Conservation (phyloP, 805 yeast genomes). For the Starmerella ratchasimensis region DNA sequence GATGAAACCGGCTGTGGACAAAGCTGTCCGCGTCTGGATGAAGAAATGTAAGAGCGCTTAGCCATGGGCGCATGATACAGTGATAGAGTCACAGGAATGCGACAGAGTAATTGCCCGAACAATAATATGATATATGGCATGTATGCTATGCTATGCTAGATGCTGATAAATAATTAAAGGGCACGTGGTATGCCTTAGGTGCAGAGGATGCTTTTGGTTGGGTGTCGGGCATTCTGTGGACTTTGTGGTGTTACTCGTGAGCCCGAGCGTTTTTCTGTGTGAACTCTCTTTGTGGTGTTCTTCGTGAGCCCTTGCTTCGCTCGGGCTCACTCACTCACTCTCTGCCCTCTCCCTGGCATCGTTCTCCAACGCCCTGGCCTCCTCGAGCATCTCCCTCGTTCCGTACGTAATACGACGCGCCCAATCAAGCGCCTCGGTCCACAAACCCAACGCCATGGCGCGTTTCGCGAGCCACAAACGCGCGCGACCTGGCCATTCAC, state of each 20-base stretch:
- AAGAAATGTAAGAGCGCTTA: too few species aligned
- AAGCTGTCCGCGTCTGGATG: too few species aligned
- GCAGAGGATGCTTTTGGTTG: too few species aligned
- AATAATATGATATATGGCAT: too few species aligned
- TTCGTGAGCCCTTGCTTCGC: neutral
- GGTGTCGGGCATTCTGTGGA: neutral
- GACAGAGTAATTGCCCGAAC: too few species aligned
- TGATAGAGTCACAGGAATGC: too few species aligned
- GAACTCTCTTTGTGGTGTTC: neutral
- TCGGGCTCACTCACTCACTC: neutral
- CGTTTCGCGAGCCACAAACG: constrained; percentile 72
- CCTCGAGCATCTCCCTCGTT: constrained; percentile 41
- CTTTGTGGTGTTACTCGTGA: neutral
- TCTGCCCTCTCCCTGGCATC: constrained; percentile 35
- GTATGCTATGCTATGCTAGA: too few species aligned
- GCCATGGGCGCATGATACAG: too few species aligned
- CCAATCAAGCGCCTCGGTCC: constrained; percentile 54
- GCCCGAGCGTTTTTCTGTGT: neutral
- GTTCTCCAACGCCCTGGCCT: constrained; percentile 69
- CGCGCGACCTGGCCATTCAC: constrained; percentile 39
- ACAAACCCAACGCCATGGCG: constrained; percentile 44
- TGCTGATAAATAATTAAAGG: too few species aligned
- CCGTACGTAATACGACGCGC: constrained; percentile 56
- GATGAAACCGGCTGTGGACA: too few species aligned
- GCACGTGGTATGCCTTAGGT: too few species aligned